These are phyloP conservation scores for Pezicula neosporulosa DNA, from an alignment of 2,329 filamentous ascomycete species.

Conservation along the genomic window DNA sequence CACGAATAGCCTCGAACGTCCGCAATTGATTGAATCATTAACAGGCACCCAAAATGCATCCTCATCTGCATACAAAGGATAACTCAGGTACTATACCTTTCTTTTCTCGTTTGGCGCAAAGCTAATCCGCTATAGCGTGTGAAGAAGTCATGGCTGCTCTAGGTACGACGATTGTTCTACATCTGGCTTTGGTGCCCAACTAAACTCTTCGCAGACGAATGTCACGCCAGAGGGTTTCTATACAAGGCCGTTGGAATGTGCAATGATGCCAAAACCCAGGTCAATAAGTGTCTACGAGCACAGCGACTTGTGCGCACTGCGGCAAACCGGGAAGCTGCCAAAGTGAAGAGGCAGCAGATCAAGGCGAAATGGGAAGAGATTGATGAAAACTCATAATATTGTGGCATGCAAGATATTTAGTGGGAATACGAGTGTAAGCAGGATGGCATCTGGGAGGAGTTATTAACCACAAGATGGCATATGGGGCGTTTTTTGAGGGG, in stretches of 20 bases:
- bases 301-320: constrained; percentile 77
- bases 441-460: neutral
- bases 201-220: constrained; percentile 60
- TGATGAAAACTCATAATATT: constrained; percentile 59
- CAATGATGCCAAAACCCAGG: constrained; percentile 78
- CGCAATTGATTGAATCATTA: neutral
- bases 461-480: constrained; percentile 1
- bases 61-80: constrained; percentile 90
- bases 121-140: constrained; percentile 61
- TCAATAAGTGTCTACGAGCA: constrained; percentile 79
- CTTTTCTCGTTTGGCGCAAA: neutral
- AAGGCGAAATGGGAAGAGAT: constrained; percentile 77
- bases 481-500: constrained; percentile 10
- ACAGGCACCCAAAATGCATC: constrained; percentile 71
- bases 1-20: constrained; percentile 2
- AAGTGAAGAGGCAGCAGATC: constrained; percentile 68
- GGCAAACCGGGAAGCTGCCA: constrained; percentile 68
- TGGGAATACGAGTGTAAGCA: neutral
- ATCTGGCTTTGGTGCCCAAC: too few species aligned
- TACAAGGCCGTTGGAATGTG: constrained; percentile 90
- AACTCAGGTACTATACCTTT: constrained; percentile 63
- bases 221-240: constrained; percentile 87
- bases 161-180: neutral
- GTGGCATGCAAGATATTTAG: neutral
- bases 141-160: constrained; percentile 91